Conservation (phyloP, 495 filamentous ascomycete genomes). For the Pyrenopolyporus hunteri region DNA sequence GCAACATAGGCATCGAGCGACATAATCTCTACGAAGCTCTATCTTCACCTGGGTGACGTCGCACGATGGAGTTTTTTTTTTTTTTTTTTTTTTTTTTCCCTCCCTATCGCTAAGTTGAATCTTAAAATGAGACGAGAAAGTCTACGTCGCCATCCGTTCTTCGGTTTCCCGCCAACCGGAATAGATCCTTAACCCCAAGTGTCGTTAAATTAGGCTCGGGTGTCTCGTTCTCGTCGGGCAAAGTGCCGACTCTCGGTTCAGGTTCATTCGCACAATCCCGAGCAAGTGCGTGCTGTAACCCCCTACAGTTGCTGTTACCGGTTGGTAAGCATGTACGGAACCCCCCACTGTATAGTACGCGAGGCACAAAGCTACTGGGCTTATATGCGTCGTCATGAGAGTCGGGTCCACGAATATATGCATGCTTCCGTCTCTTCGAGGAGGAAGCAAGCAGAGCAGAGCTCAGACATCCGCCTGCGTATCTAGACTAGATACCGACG, state of each 20-base stretch:
- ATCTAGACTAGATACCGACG: conserved; percentile 14
- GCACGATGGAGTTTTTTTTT: too few relatives aligned
- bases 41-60: too few relatives aligned
- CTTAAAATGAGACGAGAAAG: conserved; percentile 9
- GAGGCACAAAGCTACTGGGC: not conserved
- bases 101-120: conserved; percentile 17
- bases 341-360: conserved; percentile 19
- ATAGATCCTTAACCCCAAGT: conserved; percentile 1
- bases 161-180: conserved; percentile 19
- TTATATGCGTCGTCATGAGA: conserved; percentile 16
- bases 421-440: conserved; percentile 22
- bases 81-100: too few relatives aligned
- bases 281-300: conserved; percentile 18
- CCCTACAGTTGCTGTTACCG: conserved; percentile 28
- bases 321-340: conserved; percentile 6
- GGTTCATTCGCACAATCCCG: conserved; percentile 16
- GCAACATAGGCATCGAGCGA: conserved; percentile 2
- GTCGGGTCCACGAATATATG: conserved; percentile 23
- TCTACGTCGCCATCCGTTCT: not conserved
- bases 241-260: conserved; percentile 34
- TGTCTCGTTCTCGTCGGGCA: conserved; percentile 29
- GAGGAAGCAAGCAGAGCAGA: conserved; percentile 9
- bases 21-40: not conserved
- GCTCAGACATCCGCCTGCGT: conserved; percentile 7
- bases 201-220: conserved; percentile 40